A percentile compares a stretch with the other conserved stretches of the same genome.
Conservation (phyloP, 73 alveolate genomes). For the Tetrahymena thermophila region DNA sequence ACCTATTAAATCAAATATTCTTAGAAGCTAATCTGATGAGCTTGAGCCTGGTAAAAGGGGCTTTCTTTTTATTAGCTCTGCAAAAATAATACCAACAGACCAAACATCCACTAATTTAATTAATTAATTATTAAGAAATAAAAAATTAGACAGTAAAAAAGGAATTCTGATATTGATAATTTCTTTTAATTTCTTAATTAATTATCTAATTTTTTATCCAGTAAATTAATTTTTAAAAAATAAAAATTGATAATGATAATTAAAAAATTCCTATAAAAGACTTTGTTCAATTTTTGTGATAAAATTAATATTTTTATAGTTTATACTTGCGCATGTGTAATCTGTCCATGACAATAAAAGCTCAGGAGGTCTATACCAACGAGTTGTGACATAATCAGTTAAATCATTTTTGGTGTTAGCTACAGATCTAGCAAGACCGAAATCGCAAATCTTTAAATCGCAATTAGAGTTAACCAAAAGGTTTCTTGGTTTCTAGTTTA, state of each 20-base stretch:
- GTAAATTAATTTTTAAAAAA: background rate
- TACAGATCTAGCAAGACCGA: slow-evolving; percentile 81
- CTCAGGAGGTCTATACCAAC: slow-evolving; percentile 91
- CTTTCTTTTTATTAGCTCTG: slow-evolving; percentile 79
- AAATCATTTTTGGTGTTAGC: slow-evolving; percentile 11
- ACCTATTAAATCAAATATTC: slow-evolving; percentile 80
- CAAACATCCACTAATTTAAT: slow-evolving; percentile 61
- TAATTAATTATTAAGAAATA: too few species aligned
- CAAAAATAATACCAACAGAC: slow-evolving; percentile 93
- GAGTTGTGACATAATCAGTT: slow-evolving; percentile 77
- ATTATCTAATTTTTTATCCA: background rate
- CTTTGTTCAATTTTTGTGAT: background rate
- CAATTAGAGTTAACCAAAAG: slow-evolving; percentile 81
- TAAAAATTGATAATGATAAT: background rate
- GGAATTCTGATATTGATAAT: background rate
- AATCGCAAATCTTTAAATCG: slow-evolving; percentile 91
- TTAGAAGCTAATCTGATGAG: slow-evolving; percentile 68
- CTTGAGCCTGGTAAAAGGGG: slow-evolving; percentile 88
- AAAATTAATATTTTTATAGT: background rate
- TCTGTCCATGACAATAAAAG: slow-evolving; percentile 53
- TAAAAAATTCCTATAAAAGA: background rate
- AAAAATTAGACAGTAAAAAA: too few species aligned
- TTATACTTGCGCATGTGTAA: slow-evolving; percentile 29
- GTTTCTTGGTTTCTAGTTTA: slow-evolving; percentile 69
- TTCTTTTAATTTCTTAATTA: background rate